These are phyloP conservation scores for Plantago lanceolata DNA, from an alignment of 305 asterid genomes.

Conservation along the genomic window DNA sequence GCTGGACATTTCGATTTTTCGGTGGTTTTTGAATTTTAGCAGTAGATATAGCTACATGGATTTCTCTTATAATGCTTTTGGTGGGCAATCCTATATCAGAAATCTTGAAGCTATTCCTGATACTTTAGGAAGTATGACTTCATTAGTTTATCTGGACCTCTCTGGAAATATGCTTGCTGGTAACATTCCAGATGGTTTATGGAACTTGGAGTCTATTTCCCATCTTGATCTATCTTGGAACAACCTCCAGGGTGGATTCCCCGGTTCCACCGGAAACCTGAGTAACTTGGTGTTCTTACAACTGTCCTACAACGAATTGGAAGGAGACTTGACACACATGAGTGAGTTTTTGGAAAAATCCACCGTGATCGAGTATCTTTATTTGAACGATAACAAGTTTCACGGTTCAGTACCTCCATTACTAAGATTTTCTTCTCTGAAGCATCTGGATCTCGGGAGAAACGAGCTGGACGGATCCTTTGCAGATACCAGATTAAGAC, in stretches of 20 bases:
- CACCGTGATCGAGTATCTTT: conserved; percentile 7
- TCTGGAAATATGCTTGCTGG: conserved; percentile 12
- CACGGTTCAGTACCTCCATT: conserved; percentile 16
- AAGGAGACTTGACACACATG: conserved; percentile 7
- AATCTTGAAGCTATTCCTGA: not conserved
- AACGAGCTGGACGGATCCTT: conserved; percentile 19
- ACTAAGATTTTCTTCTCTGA: conserved; percentile 9
- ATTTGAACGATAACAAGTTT: conserved; percentile 1
- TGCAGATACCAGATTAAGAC: not conserved
- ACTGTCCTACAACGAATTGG: not conserved
- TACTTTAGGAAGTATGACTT: conserved; percentile 5
- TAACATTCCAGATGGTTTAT: not conserved
- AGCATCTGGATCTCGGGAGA: not conserved
- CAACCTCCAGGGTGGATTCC: conserved; percentile 19
- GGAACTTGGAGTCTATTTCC: conserved; percentile 6
- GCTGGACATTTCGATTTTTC: not conserved
- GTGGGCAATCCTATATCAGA: too few relatives aligned
- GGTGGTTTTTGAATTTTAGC: conserved; percentile 23
- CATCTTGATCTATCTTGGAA: conserved; percentile 12
- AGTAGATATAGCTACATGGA: conserved; percentile 6
- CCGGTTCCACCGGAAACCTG: conserved; percentile 18
- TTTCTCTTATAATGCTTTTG: not conserved
- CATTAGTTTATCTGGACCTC: conserved; percentile 16
- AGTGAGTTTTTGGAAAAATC: not conserved
- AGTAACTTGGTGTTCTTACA: conserved; percentile 11